Conservation (phyloP, 257 asterid genomes). For the Lithospermum erythrorhizon region DNA sequence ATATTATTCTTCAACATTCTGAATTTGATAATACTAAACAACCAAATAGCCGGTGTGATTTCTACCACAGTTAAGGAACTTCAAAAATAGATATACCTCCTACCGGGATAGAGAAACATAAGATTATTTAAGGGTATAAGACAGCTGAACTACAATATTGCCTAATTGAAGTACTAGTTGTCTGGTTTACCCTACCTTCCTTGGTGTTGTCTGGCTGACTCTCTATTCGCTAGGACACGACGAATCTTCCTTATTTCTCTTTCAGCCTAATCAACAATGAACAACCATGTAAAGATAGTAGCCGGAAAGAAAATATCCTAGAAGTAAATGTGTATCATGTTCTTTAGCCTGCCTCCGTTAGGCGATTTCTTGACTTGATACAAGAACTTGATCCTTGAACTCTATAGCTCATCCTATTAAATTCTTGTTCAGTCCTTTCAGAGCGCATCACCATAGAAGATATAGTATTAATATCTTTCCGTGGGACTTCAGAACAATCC, state of each 20-base stretch:
- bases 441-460: neutral
- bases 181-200: slow-evolving; percentile 79
- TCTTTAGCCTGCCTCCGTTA: slow-evolving; percentile 32
- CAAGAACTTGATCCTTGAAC: slow-evolving; percentile 11
- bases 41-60: neutral
- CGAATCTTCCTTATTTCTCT: slow-evolving; percentile 46
- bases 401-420: slow-evolving; percentile 13
- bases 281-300: neutral
- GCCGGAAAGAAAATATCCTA: neutral
- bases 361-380: slow-evolving; percentile 28
- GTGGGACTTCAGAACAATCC: neutral
- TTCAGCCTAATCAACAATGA: slow-evolving; percentile 38
- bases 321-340: neutral
- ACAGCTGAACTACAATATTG: neutral
- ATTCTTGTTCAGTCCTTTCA: slow-evolving; percentile 9
- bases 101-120: too few species aligned
- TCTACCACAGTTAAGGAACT: too few species aligned
- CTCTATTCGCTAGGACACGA: slow-evolving; percentile 77
- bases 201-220: slow-evolving; percentile 79
- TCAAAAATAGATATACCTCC: too few species aligned
- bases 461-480: neutral
- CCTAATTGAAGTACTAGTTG: neutral
- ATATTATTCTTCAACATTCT: neutral
- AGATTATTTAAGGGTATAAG: too few species aligned
- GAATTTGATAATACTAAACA: neutral